phyloP scores from a whole-genome alignment of 805 yeast genomes.

The Schizosaccharomyces japonicus region DNA sequence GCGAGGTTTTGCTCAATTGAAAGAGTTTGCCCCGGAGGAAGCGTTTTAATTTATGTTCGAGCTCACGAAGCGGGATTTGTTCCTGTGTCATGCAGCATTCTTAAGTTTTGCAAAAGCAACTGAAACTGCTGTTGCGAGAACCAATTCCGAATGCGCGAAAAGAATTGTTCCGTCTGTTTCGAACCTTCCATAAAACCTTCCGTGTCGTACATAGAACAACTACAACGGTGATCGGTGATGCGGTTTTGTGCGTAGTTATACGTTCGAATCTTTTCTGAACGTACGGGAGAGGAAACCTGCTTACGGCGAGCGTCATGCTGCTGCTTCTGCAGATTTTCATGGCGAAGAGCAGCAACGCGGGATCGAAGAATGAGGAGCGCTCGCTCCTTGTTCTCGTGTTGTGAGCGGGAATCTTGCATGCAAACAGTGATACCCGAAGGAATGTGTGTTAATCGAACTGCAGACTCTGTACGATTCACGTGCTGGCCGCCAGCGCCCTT shows the following conservation, averaged over 20 bases:
- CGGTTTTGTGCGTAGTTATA: conserved; percentile 84
- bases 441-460: conserved; percentile 73
- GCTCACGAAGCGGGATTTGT: too few species aligned
- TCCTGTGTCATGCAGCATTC: too few species aligned
- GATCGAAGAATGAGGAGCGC: conserved; percentile 69
- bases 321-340: conserved; percentile 35
- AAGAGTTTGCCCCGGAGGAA: too few species aligned
- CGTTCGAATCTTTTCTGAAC: conserved; percentile 82
- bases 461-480: conserved; percentile 91
- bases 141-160: background rate
- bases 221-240: conserved; percentile 83
- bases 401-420: conserved; percentile 89
- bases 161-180: background rate
- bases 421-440: conserved; percentile 76
- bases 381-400: conserved; percentile 78
- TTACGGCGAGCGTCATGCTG: conserved; percentile 48
- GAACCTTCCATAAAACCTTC: conserved; percentile 37
- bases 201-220: conserved; percentile 52
- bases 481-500: conserved; percentile 97
- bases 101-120: background rate
- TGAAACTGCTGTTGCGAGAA: background rate
- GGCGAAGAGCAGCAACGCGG: conserved; percentile 58
- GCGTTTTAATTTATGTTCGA: too few species aligned
- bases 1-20: too few species aligned
- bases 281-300: conserved; percentile 70